Base-by-base conservation (phyloP, 371 early-diverging fungal species). In the Fennellomyces sp. region DNA sequence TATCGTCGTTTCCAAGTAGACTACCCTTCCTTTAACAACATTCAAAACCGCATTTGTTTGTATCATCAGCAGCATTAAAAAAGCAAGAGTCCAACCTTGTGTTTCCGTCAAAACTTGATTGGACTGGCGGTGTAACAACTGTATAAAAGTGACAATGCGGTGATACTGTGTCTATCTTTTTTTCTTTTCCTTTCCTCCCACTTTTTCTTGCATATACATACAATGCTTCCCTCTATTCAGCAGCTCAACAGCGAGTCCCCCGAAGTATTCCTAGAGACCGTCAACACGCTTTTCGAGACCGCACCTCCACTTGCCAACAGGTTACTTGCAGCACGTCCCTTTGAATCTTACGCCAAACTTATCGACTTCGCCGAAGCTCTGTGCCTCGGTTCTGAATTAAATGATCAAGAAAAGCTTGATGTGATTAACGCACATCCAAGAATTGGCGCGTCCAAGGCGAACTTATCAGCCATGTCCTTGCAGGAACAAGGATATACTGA, bases 341-440 rank as follows among this genome's bases (percentile, higher is more conserved):
- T 76, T 65, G 53, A 70, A 26, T 81, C 88, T 53, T 93, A 90
- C 67, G 63, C 68, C 13, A 61, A 78, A 55, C 79, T 93, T 4
- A 82, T 92, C 58, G 84, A 89, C 65, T 72, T 69, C 52, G 85
- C 88, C 23, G 75, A 75, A 50, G 51, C 61, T 21, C 42, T 89
- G 26, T 73, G 79, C 39, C 68, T 83, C n/a, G 73, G 76, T 39
- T 51, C 64, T 31, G 76, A 81, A 33, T 71, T 92, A 30, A 78
- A 69, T 17, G 62, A 79, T 2, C 66, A 80, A 42, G 91, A 91
- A 59, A 86, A 84, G 65, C 63, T 91, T 21, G 87, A 87, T 28
- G 80, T 92, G 19, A 85, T 92, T 69, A 92, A 92, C 63, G 91
- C 92, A 3, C 97, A 96, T 70, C 95, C 97, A 30, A 87, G 94